Evolutionary conservation across 176 grass and related monocot species (phyloP).

Genomic region (Hsuehochloa calcarea): DNA sequence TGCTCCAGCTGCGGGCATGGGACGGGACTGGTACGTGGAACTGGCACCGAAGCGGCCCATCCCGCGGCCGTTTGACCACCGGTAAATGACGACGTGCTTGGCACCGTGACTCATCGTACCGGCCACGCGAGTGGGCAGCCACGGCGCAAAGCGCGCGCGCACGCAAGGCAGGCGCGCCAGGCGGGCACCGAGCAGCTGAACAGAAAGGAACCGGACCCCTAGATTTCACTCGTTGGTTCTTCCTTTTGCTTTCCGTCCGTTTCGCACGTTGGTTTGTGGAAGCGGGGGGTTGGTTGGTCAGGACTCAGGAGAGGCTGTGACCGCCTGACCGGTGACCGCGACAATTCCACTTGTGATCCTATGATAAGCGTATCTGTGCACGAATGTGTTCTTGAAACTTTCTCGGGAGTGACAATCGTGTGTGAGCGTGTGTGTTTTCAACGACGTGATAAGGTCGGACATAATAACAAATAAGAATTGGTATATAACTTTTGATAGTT

Average conservation of each 20-base stretch:
- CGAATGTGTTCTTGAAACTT: background rate
- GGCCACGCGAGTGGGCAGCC: background rate
- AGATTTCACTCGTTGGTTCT: background rate
- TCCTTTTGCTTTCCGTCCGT: background rate
- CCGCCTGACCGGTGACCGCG: background rate
- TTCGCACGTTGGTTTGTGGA: conserved; percentile 19
- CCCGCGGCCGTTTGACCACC: background rate
- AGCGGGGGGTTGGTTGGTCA: background rate
- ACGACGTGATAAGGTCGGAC: background rate
- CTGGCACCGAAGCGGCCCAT: background rate
- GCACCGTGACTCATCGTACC: background rate
- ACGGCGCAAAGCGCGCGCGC: background rate
- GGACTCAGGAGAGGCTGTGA: background rate
- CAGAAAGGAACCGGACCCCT: background rate
- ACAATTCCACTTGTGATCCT: background rate
- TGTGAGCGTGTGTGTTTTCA: background rate
- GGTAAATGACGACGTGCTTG: background rate
- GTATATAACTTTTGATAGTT: too few species aligned
- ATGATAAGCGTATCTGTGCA: background rate
- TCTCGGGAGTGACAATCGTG: background rate
- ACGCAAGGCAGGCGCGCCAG: background rate
- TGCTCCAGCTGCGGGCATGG: background rate
- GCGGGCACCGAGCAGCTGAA: background rate
- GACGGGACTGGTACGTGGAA: background rate
- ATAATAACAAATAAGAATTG: background rate